Percentiles rank a stretch among this genome's conserved stretches.
Conservation (phyloP, 305 asterid species). For the Fraxinus latifolia region DNA sequence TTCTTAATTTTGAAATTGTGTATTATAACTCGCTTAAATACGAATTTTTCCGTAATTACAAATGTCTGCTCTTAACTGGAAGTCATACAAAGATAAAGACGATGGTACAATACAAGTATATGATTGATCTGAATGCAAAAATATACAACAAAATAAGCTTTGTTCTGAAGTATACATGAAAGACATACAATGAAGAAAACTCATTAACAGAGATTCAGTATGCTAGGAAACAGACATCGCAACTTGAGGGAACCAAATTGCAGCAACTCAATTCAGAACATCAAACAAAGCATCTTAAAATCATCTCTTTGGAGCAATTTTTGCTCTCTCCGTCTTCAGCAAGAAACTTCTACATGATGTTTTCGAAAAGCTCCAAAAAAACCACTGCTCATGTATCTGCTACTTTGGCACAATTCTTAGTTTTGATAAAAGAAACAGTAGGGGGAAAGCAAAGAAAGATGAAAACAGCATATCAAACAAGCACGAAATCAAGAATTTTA, state of each 20-base stretch:
- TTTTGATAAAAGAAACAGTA: neutral
- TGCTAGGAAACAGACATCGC: neutral
- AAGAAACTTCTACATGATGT: neutral
- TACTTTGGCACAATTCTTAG: neutral
- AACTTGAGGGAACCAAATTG: neutral
- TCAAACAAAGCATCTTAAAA: neutral
- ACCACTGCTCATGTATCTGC: neutral
- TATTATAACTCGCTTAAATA: too few relatives aligned
- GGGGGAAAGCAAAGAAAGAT: neutral
- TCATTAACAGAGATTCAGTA: neutral
- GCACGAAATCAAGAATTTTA: neutral
- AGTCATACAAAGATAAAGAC: neutral
- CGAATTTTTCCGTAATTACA: too few relatives aligned
- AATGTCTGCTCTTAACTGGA: neutral
- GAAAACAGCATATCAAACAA: neutral
- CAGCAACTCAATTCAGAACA: neutral
- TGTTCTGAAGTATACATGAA: neutral
- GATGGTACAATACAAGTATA: neutral
- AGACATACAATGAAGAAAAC: neutral
- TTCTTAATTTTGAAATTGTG: too few relatives aligned
- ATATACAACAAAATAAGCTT: neutral
- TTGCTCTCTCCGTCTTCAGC: neutral
- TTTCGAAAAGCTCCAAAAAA: neutral
- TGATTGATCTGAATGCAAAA: neutral
- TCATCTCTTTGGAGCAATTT: neutral